These are phyloP conservation scores for Aureobasidium musti DNA, from an alignment of 2,329 filamentous ascomycete species.

Conservation along the genomic window DNA sequence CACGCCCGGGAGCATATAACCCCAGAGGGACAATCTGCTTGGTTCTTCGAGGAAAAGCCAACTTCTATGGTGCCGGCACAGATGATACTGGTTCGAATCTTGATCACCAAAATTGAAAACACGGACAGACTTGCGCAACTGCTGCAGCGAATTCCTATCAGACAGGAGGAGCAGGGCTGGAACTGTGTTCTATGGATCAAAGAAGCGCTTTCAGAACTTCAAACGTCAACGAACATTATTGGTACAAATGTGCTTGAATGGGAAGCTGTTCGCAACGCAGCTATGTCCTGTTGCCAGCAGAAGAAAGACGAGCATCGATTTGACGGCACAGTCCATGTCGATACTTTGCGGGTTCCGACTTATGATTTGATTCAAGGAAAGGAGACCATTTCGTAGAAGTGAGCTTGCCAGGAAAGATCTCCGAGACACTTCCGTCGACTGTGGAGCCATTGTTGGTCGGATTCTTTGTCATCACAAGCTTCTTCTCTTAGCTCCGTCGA, in stretches of 20 bases:
- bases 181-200: slow-evolving; percentile 6
- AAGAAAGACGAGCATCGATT: slow-evolving; percentile 12
- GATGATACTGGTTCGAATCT: neutral
- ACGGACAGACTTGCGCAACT: neutral
- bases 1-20: neutral
- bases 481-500: neutral
- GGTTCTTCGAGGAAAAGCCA: neutral
- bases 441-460: neutral
- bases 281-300: slow-evolving; percentile 11
- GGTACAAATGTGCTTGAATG: neutral
- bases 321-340: neutral
- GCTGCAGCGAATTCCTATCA: neutral
- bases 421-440: slow-evolving; percentile 35
- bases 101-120: neutral
- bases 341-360: neutral
- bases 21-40: neutral
- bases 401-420: neutral
- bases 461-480: neutral
- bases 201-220: neutral
- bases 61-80: neutral
- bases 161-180: neutral
- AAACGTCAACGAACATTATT: neutral
- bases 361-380: slow-evolving; percentile 1
- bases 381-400: neutral
- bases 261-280: neutral